Percentiles rank a stretch among this genome's conserved stretches.
Conservation (phyloP, 2,329 filamentous ascomycete genomes). For the Verticillium tricorpus region DNA sequence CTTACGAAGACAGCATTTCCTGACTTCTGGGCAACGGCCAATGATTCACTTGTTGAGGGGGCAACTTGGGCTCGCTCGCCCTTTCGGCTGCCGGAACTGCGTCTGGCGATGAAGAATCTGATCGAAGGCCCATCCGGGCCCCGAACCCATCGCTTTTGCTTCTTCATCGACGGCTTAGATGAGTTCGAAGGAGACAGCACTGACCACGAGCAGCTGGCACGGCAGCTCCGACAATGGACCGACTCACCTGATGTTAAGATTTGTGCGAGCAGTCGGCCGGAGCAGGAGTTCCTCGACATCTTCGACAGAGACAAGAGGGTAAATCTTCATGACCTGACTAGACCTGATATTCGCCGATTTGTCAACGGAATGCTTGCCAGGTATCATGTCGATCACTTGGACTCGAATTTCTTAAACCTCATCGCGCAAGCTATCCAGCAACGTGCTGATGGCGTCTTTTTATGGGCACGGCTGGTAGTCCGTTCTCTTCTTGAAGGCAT, state of each 20-base stretch:
- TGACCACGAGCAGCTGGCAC: constrained; percentile 1
- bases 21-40: neutral
- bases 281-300: neutral
- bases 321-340: constrained; percentile 1
- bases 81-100: neutral
- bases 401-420: neutral
- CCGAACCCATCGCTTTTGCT: constrained; percentile 1
- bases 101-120: neutral
- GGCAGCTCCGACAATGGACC: neutral
- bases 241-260: constrained; percentile 1
- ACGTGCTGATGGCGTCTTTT: neutral
- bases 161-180: constrained; percentile 9
- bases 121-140: neutral
- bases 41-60: neutral
- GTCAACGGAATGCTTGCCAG: neutral
- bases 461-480: constrained; percentile 2
- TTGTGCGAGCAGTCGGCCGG: constrained; percentile 2
- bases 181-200: constrained; percentile 1
- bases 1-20: constrained; percentile 11
- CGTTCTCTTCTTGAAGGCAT: neutral
- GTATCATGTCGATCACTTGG: neutral
- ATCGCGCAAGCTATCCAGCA: neutral
- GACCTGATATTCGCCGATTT: neutral
- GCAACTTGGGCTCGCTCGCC: neutral
- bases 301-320: neutral